phyloP scores from a whole-genome alignment of 202 grass and related monocot genomes.

The Elaeis oleifera region DNA sequence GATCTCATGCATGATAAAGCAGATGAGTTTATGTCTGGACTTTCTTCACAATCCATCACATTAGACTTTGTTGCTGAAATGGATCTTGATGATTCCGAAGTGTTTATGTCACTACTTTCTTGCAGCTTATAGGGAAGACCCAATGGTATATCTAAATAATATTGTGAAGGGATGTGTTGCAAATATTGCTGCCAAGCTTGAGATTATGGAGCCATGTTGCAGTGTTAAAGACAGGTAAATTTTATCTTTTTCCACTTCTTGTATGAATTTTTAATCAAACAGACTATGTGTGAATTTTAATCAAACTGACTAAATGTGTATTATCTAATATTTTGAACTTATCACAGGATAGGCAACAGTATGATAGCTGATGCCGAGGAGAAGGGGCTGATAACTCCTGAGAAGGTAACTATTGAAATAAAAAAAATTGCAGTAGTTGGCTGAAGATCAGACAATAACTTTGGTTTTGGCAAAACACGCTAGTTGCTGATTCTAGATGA shows the following conservation, averaged over 20 bases:
- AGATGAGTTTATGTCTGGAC: not conserved
- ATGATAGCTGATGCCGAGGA: slow-evolving; percentile 83
- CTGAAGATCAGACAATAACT: too few relatives aligned
- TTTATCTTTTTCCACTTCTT: too few relatives aligned
- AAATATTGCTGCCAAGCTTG: slow-evolving; percentile 81
- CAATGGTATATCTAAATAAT: slow-evolving; percentile 94
- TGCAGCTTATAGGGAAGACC: slow-evolving; percentile 90
- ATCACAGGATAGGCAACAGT: slow-evolving; percentile 69
- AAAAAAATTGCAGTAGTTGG: too few relatives aligned
- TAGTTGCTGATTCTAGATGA: too few relatives aligned
- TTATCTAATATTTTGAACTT: too few relatives aligned
- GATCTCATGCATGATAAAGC: too few relatives aligned
- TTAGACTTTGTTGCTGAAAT: not conserved
- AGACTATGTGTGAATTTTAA: not conserved
- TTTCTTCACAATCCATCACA: not conserved
- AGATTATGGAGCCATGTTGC: slow-evolving; percentile 96
- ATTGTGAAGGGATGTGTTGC: slow-evolving; percentile 62
- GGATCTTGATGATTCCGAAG: not conserved
- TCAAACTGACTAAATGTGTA: not conserved
- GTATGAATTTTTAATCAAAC: not conserved
- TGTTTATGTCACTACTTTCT: slow-evolving; percentile 8
- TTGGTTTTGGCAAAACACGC: too few relatives aligned
- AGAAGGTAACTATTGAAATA: slow-evolving; percentile 39
- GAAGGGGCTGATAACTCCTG: slow-evolving; percentile 70
- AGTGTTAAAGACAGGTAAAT: slow-evolving; percentile 91